A percentile compares a stretch with the other conserved stretches of the same genome.
Conservation (phyloP, 2,329 filamentous ascomycete species). For the Fusarium sp. region DNA sequence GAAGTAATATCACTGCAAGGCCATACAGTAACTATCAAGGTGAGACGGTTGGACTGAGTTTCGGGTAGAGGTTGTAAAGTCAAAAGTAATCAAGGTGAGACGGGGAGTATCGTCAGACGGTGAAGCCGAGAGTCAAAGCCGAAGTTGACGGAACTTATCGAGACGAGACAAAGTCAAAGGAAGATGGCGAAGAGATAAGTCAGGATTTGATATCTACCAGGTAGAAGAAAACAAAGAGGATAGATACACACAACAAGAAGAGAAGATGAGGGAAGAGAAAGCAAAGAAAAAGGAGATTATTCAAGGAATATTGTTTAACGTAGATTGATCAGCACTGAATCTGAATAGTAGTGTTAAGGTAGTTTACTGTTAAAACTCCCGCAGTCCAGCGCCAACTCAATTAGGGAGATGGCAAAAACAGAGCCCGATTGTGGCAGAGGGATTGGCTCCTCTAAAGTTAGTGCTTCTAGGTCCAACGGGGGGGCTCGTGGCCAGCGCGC, state of each 20-base stretch:
- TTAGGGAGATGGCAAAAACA: neutral
- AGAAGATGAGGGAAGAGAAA: neutral
- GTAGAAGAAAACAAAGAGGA: slow-evolving; percentile 3
- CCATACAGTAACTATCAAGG: slow-evolving; percentile 31
- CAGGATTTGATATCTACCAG: slow-evolving; percentile 11
- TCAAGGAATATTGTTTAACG: slow-evolving; percentile 4
- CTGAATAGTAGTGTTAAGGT: slow-evolving; percentile 11
- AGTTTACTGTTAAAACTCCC: neutral
- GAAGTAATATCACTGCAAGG: slow-evolving; percentile 32
- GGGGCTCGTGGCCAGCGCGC: slow-evolving; percentile 7
- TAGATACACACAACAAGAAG: slow-evolving; percentile 3
- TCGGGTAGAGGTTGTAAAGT: slow-evolving; percentile 10
- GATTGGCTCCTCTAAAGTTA: neutral
- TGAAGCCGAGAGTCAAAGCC: slow-evolving; percentile 11
- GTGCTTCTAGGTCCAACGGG: slow-evolving; percentile 4
- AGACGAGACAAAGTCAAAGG: slow-evolving; percentile 3
- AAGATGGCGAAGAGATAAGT: slow-evolving; percentile 24
- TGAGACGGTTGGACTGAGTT: neutral
- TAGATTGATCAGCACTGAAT: slow-evolving; percentile 25
- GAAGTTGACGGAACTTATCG: slow-evolving; percentile 10
- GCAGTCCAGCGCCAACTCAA: neutral
- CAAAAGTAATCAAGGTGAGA: slow-evolving; percentile 36
- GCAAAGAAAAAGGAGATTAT: neutral
- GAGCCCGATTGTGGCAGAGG: slow-evolving; percentile 36
- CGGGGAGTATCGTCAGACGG: slow-evolving; percentile 24